These are phyloP conservation scores for Paxillus involutus DNA, from an alignment of 768 basidiomycete species.

Conservation along the genomic window DNA sequence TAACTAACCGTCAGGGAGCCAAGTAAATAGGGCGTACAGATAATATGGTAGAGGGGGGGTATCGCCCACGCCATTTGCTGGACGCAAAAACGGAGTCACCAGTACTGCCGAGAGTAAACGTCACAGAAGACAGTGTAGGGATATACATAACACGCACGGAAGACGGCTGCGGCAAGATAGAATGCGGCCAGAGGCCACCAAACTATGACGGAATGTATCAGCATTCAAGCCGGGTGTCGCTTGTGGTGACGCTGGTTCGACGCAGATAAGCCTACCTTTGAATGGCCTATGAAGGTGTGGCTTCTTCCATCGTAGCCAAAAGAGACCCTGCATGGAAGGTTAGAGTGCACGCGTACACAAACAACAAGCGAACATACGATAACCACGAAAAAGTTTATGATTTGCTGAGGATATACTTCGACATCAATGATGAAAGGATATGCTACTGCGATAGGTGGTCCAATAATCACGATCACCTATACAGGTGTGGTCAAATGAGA, in stretches of 20 bases:
- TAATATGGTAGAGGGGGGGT: slow-evolving; percentile 63
- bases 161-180: slow-evolving; percentile 50
- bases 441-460: slow-evolving; percentile 48
- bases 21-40: slow-evolving; percentile 29
- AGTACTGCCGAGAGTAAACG: slow-evolving; percentile 37
- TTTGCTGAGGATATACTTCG: slow-evolving; percentile 47
- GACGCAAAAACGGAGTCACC: slow-evolving; percentile 53
- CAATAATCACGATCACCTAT: slow-evolving; percentile 53
- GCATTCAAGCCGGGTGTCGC: background rate
- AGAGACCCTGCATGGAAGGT: slow-evolving; percentile 42
- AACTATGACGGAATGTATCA: slow-evolving; percentile 30
- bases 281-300: slow-evolving; percentile 50
- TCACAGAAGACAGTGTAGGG: fast-evolving
- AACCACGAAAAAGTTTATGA: slow-evolving; percentile 57
- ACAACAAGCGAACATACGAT: slow-evolving; percentile 34
- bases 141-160: slow-evolving; percentile 39
- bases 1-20: background rate
- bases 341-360: background rate
- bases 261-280: slow-evolving; percentile 36
- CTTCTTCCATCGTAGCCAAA: slow-evolving; percentile 54
- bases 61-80: slow-evolving; percentile 54
- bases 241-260: background rate
- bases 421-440: slow-evolving; percentile 66
- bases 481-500: slow-evolving; percentile 32
- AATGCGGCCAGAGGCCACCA: slow-evolving; percentile 58